Evolutionary conservation across 495 filamentous ascomycete genomes (phyloP).

Genomic region (Xylaria nigripes): DNA sequence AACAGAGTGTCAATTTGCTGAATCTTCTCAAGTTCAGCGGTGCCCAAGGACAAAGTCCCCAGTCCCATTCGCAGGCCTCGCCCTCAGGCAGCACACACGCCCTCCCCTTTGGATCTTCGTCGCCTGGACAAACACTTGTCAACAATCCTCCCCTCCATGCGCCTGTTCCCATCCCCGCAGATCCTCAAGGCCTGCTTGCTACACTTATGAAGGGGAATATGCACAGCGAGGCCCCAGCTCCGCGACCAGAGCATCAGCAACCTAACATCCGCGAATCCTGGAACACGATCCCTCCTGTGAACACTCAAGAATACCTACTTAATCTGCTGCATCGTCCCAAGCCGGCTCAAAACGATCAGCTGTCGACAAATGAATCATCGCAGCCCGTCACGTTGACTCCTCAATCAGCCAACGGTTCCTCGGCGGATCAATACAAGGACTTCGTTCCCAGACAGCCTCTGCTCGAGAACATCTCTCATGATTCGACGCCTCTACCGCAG

Average conservation of each 20-base stretch:
- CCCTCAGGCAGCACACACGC: constrained; percentile 11
- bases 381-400: constrained; percentile 33
- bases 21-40: constrained; percentile 83
- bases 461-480: constrained; percentile 12
- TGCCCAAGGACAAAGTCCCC: constrained; percentile 17
- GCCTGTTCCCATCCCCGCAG: constrained; percentile 37
- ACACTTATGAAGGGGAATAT: constrained; percentile 44
- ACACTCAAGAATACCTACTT: constrained; percentile 46
- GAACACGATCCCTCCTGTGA: constrained; percentile 36
- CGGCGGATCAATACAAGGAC: constrained; percentile 18
- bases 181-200: constrained; percentile 44
- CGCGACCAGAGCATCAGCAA: constrained; percentile 27
- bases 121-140: constrained; percentile 7
- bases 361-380: constrained; percentile 31
- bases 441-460: constrained; percentile 14
- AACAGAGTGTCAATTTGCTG: constrained; percentile 65
- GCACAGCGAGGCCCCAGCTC: constrained; percentile 27
- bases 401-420: constrained; percentile 28
- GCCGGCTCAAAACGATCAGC: constrained; percentile 40
- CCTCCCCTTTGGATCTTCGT: constrained; percentile 12
- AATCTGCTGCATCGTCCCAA: constrained; percentile 47
- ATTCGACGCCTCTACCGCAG: constrained; percentile 13
- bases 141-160: constrained; percentile 35
- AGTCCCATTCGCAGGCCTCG: constrained; percentile 26
- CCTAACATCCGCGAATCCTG: constrained; percentile 23